These are phyloP conservation scores for Pseudocercospora fuligena DNA, from an alignment of 2,329 filamentous ascomycete species.

Conservation along the genomic window DNA sequence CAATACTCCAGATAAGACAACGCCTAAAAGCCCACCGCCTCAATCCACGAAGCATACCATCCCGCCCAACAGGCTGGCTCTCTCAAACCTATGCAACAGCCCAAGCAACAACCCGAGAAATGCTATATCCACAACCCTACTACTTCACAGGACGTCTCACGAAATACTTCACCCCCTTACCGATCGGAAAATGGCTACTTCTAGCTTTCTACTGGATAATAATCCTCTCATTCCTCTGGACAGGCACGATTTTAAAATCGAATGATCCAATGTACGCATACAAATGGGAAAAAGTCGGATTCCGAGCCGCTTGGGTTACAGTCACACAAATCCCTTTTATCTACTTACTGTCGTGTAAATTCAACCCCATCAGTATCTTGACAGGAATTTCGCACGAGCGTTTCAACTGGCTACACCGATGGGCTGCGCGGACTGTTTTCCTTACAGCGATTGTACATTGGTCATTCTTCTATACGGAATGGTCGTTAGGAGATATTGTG, in stretches of 20 bases:
- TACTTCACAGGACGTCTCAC: constrained; percentile 37
- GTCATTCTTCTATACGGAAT: constrained; percentile 59
- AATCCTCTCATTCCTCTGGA: constrained; percentile 39
- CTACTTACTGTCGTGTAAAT: constrained; percentile 55
- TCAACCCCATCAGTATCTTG: constrained; percentile 54
- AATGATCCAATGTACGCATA: constrained; percentile 37
- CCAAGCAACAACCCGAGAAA: constrained; percentile 34
- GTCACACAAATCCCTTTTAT: constrained; percentile 68
- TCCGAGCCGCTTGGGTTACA: constrained; percentile 70
- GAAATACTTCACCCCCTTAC: constrained; percentile 41
- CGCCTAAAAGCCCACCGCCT: constrained; percentile 19
- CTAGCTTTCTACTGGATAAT: constrained; percentile 39
- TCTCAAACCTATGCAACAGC: constrained; percentile 37
- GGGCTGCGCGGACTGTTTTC: constrained; percentile 57
- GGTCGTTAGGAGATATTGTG: constrained; percentile 58
- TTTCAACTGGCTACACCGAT: constrained; percentile 59
- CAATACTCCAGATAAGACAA: constrained; percentile 24
- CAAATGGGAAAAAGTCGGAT: constrained; percentile 64
- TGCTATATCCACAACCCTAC: constrained; percentile 37
- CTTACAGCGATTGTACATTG: constrained; percentile 60
- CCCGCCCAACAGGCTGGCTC: constrained; percentile 31
- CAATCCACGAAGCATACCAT: constrained; percentile 27
- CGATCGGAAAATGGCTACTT: constrained; percentile 37
- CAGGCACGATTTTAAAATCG: constrained; percentile 34
- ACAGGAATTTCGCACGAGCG: constrained; percentile 56